phyloP scores from a whole-genome alignment of 257 asterid genomes.

The Marsdenia floribunda region DNA sequence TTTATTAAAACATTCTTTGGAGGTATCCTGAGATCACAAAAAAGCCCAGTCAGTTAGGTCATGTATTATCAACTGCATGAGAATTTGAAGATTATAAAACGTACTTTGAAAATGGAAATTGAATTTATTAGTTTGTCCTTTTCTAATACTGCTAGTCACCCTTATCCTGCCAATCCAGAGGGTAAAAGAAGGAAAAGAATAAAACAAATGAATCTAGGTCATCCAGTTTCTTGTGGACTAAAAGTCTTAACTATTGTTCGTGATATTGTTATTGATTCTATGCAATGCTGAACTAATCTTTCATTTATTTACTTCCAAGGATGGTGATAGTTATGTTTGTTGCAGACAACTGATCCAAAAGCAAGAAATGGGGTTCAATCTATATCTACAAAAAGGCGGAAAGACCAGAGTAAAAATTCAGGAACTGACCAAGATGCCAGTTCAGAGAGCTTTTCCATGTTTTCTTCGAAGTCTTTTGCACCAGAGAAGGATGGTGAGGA shows the following conservation, averaged over 20 bases:
- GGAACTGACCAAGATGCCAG: conserved; percentile 37
- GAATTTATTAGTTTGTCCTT: neutral
- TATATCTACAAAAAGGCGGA: conserved; percentile 42
- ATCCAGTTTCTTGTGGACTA: neutral
- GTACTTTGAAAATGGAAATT: neutral
- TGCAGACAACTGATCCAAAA: conserved; percentile 49
- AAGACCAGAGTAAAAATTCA: conserved; percentile 37
- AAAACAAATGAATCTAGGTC: neutral
- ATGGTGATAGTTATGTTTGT: conserved; percentile 24
- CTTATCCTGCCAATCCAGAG: neutral
- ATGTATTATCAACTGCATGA: neutral
- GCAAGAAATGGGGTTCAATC: conserved; percentile 51
- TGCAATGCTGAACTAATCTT: neutral
- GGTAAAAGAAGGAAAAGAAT: neutral
- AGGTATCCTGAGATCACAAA: neutral
- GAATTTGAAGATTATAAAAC: neutral
- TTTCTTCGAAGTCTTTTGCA: conserved; percentile 48
- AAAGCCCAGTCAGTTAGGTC: neutral
- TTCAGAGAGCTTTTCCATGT: conserved; percentile 42
- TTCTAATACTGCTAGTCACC: neutral
- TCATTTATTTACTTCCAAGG: neutral
- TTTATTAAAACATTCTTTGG: neutral
- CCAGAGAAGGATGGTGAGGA: conserved; percentile 81
- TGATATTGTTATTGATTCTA: neutral
- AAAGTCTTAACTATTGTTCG: neutral